These are phyloP conservation scores for Apiotrichum domesticum DNA, from an alignment of 1,284 basidiomycete species.

Conservation along the genomic window DNA sequence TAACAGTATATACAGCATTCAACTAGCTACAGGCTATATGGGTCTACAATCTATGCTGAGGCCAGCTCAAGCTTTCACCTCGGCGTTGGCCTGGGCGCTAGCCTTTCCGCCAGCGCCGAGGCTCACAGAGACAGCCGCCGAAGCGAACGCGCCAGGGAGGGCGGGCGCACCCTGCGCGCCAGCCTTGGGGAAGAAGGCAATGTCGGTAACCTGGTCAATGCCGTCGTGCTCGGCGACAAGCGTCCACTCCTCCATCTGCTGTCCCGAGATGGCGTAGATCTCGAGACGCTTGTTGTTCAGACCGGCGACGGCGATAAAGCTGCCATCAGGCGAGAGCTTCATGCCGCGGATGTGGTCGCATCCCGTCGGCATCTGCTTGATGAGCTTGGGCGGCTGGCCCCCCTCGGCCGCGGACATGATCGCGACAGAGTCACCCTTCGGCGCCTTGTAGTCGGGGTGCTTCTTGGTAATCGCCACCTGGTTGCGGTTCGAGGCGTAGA, in stretches of 20 bases:
- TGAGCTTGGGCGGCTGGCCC: conserved; percentile 23
- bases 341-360: conserved; percentile 39
- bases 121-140: too few relatives aligned
- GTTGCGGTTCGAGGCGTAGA: conserved; percentile 44
- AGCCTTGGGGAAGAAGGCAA: conserved; percentile 15
- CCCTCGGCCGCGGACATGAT: conserved; percentile 29
- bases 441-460: conserved; percentile 13
- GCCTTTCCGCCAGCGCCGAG: too few relatives aligned
- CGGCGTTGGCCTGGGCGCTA: too few relatives aligned
- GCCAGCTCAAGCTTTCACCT: too few relatives aligned
- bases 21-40: too few relatives aligned
- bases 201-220: conserved; percentile 52
- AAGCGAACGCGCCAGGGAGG: too few relatives aligned
- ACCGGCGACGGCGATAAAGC: conserved; percentile 39
- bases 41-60: too few relatives aligned
- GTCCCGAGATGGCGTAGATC: conserved; percentile 32
- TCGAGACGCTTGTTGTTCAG: conserved; percentile 38
- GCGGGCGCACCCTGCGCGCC: too few relatives aligned
- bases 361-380: conserved; percentile 34
- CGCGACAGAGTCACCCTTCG: conserved; percentile 38
- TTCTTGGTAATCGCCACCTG: conserved; percentile 31
- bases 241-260: conserved; percentile 34
- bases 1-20: too few relatives aligned
- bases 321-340: conserved; percentile 37
- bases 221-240: conserved; percentile 58